Conservation (phyloP, 2,329 filamentous ascomycete genomes). For the Bipolaris bicolor region DNA sequence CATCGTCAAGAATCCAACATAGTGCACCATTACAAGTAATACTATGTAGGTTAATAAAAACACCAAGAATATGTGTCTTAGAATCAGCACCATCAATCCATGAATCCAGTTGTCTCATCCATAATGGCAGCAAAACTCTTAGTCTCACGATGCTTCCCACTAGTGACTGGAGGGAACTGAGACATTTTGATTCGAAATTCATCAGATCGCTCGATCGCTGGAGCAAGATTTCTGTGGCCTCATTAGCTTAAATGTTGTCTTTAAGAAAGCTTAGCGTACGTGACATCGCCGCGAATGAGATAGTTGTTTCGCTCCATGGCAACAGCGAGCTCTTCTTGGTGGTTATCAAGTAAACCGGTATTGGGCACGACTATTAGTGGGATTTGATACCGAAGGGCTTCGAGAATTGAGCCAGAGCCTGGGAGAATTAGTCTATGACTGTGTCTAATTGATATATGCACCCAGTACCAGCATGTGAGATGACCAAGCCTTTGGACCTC, state of each 20-base stretch:
- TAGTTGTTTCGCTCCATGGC: constrained; percentile 77
- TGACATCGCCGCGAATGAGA: constrained; percentile 71
- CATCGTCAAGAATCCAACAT: not conserved
- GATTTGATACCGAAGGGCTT: constrained; percentile 74
- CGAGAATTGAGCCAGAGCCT: constrained; percentile 91
- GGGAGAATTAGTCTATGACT: constrained; percentile 8
- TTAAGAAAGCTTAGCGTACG: constrained; percentile 56
- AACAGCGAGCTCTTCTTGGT: constrained; percentile 85
- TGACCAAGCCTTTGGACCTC: constrained; percentile 71
- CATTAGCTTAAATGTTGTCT: not conserved
- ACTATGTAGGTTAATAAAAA: not conserved
- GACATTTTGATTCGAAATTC: constrained; percentile 40
- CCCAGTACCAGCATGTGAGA: constrained; percentile 82
- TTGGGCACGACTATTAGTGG: constrained; percentile 93
- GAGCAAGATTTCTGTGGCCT: constrained; percentile 52
- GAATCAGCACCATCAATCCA: constrained; percentile 31
- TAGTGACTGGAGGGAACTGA: constrained; percentile 44
- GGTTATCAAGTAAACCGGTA: constrained; percentile 79
- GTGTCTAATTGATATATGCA: constrained; percentile 4
- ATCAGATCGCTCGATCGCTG: constrained; percentile 58
- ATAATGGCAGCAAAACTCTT: constrained; percentile 46
- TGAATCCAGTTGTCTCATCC: constrained; percentile 45
- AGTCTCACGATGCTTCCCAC: constrained; percentile 44
- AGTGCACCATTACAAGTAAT: not conserved
- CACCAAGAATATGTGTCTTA: not conserved